Evolutionary conservation across 2,329 filamentous ascomycete genomes (phyloP).

Genomic region (Thyridium curvatum): DNA sequence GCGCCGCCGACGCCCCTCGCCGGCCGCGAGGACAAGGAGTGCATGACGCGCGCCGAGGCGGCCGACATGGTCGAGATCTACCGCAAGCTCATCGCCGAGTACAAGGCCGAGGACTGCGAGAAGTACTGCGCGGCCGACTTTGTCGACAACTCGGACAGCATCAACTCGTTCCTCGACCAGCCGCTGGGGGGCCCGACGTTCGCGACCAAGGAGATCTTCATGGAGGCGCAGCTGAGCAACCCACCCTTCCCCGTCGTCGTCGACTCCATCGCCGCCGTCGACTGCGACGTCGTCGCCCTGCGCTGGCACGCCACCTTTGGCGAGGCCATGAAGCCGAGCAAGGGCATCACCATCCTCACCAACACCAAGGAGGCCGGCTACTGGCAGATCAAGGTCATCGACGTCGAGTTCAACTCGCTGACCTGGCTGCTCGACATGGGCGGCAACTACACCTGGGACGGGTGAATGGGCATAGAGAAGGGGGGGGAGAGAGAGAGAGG

Average conservation of each 20-base stretch:
- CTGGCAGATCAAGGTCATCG: conserved; percentile 20
- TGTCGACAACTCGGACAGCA: conserved; percentile 23
- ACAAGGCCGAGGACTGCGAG: conserved; percentile 15
- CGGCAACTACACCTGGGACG: conserved; percentile 21
- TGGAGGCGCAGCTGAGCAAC: conserved; percentile 18
- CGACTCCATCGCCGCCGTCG: conserved; percentile 19
- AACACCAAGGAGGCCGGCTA: conserved; percentile 17
- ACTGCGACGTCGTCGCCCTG: conserved; percentile 18
- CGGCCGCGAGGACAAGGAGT: conserved; percentile 2
- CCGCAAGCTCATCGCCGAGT: conserved; percentile 20
- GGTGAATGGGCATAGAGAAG: background rate
- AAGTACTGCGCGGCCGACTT: conserved; percentile 21
- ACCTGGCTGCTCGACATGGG: conserved; percentile 22
- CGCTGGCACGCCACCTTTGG: conserved; percentile 23
- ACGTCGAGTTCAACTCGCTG: conserved; percentile 24
- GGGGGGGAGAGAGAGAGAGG: background rate
- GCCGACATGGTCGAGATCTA: conserved; percentile 19
- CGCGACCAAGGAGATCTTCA: conserved; percentile 23
- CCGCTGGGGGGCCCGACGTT: conserved; percentile 22
- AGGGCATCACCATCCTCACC: conserved; percentile 21
- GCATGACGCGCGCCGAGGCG: conserved; percentile 17
- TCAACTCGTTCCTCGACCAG: conserved; percentile 22
- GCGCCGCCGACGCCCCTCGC: conserved; percentile 6
- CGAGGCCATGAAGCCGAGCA: conserved; percentile 18
- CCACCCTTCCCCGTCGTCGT: conserved; percentile 20